A percentile compares a stretch with the other conserved stretches of the same genome.
These are phyloP conservation scores for Cardamine chenopodiifolia DNA, from an alignment of 345 rosid genomes.

Conservation along the genomic window DNA sequence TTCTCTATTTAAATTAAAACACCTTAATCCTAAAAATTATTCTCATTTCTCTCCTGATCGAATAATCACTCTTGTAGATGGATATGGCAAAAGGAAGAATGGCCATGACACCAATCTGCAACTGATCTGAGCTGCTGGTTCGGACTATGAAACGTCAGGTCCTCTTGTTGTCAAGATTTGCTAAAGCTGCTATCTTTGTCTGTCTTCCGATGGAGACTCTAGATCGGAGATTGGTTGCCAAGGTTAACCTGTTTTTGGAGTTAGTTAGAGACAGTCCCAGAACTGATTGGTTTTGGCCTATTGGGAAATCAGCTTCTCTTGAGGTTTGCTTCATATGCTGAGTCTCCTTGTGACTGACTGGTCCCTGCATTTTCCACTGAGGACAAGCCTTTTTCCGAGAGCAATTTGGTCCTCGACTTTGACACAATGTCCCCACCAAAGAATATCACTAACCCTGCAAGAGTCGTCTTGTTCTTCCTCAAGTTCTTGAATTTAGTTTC, in stretches of 20 bases:
- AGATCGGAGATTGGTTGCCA: conserved; percentile 69
- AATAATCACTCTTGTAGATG: conserved; percentile 54
- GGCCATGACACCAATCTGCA: conserved; percentile 67
- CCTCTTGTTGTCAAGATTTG: conserved; percentile 74
- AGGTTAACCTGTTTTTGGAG: conserved; percentile 70
- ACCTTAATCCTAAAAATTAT: background rate
- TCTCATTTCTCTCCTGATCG: background rate
- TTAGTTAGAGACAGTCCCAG: conserved; percentile 72
- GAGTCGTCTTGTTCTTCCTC: conserved; percentile 56
- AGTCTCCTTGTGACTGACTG: conserved; percentile 60
- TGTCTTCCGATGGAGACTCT: conserved; percentile 62
- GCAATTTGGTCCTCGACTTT: conserved; percentile 70
- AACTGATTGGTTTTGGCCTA: conserved; percentile 73
- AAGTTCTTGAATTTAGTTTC: conserved; percentile 72
- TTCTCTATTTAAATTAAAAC: background rate
- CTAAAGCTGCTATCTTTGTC: conserved; percentile 63
- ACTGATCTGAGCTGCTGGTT: conserved; percentile 73
- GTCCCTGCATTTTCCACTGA: conserved; percentile 79
- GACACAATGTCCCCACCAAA: conserved; percentile 58
- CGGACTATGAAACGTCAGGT: conserved; percentile 64
- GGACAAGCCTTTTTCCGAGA: conserved; percentile 60
- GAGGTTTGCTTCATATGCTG: conserved; percentile 76
- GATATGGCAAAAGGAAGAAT: conserved; percentile 60
- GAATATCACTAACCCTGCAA: conserved; percentile 62
- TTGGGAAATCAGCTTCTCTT: conserved; percentile 72